Base-by-base conservation (phyloP, 805 yeast species). In the Ogataea degrootiae region DNA sequence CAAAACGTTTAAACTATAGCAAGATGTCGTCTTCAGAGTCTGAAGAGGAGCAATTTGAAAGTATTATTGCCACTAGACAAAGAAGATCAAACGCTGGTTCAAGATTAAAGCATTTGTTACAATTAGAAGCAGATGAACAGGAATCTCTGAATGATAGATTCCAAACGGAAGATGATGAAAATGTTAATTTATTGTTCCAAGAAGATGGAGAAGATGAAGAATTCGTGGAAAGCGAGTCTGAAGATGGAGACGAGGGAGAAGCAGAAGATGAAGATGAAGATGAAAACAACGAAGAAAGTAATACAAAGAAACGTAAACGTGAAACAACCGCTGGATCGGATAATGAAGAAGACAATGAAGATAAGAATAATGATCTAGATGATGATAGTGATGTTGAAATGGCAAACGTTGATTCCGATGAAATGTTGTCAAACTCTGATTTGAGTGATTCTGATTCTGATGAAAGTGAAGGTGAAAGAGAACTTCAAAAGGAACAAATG, bases 41-140 rank as follows among this genome's bases (percentile, higher is more conserved):
- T 7, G 66, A 59, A 34, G 64, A 57, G 21, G 77, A 72, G 35
- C 54, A 57, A 17, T 65, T 65, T 49, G 85, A 82, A 41, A 75
- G 79, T 57, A 73, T 89, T 47, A 85, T 85, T 56, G 80, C 86
- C 19, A 84, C 96, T 3, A 77, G 97, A 51, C 70, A 80, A 50
- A 74, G 88, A 53, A 79, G 99, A 46, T 66, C 89, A 39, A 94
- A 92, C 68, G 99, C 99, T 1, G 99, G 99, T 15, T 85, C 87
- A 44, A 74, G 94, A 46, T 71, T 94, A 62, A 79, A 80, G 58
- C 80, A 81, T 47, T 74, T 94, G 50, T 69, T 94, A 17, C 85
- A 82, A 49, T 75, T 87, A 29, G 96, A 83, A 56, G 86, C 70
- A 15, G 74, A 71, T 4, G 59, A 60, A 34, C 39, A 44, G 12